Evolutionary conservation across 257 asterid genomes (phyloP).

Genomic region (Nicotiana tomentosiformis): DNA sequence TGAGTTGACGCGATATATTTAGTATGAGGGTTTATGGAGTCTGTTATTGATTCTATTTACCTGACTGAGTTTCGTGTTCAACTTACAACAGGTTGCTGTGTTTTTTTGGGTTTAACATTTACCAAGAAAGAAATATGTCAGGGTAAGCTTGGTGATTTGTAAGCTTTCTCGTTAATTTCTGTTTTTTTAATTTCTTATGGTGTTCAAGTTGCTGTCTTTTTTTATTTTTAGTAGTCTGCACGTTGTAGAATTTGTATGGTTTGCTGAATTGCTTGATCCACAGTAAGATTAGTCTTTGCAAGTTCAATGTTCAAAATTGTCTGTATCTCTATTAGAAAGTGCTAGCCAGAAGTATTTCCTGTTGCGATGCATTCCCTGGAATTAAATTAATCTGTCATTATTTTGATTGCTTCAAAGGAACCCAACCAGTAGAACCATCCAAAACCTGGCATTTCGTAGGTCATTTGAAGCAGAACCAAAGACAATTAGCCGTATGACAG

Average conservation of each 20-base stretch:
- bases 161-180: neutral
- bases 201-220: neutral
- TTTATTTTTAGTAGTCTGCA: neutral
- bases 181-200: neutral
- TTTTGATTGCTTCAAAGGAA: neutral
- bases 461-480: neutral
- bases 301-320: neutral
- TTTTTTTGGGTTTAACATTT: slow-evolving; percentile 2
- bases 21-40: slow-evolving; percentile 13
- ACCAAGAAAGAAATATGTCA: neutral
- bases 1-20: slow-evolving; percentile 7
- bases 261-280: neutral
- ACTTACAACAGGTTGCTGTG: slow-evolving; percentile 6
- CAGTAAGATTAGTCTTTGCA: neutral
- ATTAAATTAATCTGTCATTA: neutral
- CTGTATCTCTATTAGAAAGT: neutral
- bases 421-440: neutral
- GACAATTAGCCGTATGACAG: neutral
- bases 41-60: slow-evolving; percentile 8
- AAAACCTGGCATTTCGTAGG: neutral
- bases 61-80: slow-evolving; percentile 14
- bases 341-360: neutral
- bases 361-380: neutral
- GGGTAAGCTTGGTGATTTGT: neutral
- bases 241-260: neutral